Evolutionary conservation across 805 yeast genomes (phyloP), one percentile per base, ranked within the genome.

Genomic region (Pichia thaimueangensis): DNA sequence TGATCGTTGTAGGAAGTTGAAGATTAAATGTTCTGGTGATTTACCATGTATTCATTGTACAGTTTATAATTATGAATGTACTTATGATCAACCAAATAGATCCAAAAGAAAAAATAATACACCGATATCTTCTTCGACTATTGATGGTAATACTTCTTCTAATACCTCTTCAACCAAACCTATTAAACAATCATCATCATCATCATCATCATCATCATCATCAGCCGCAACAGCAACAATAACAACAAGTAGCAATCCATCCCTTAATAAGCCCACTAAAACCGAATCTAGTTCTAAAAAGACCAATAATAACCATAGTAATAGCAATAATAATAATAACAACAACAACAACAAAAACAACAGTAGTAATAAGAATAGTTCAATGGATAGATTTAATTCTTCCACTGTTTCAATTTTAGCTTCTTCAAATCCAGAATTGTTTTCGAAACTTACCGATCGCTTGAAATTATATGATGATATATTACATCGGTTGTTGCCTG

Each of bases 31-130:
- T 51, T 72, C 76, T 39, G 76, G 78, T 8, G 63, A 60, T 15
- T 53, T 58, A 30, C 78, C 79, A 3, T 75, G 81, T 47, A 60
- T 67, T 8, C 69, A 67, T 39, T 87, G 96, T 58, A 83, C 95
- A 1, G 95, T 86, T 1, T 88, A 86, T 63, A 78, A 86, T 17
- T 85, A 83, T 60, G 82, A 77, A 44, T 87, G 96, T 62, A 78
- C 94, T 0, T 87, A 87, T 58, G 85, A 83, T 55, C 86, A 85
- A 54, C 91, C 94, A 9, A 54, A 51, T 35, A 38, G 57, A 16
- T 37, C 57, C 3, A 57, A 59, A 37, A 76, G 74, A 54, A 76
- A 54, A 35, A 27, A 35, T n/a, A 22, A 27, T 7, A 17, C 30
- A 24, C 11, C 30, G 10, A 13, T 30, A 5, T 12, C 30, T 22